A percentile compares a stretch with the other conserved stretches of the same genome.
phyloP scores from a whole-genome alignment of 345 rosid genomes.

The Salix udensis region DNA sequence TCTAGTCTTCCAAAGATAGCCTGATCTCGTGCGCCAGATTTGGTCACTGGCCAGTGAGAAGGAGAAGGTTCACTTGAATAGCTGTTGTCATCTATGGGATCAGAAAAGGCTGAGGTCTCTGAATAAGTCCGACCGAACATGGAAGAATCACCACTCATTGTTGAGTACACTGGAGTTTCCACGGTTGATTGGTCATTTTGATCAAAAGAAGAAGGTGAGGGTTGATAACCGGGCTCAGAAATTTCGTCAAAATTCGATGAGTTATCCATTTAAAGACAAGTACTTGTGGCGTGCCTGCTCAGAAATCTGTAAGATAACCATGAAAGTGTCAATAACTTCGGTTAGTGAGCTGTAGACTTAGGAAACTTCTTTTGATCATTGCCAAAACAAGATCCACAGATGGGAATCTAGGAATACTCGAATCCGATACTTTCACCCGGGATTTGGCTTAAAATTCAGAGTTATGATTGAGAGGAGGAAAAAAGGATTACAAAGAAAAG shows the following conservation, averaged over 20 bases:
- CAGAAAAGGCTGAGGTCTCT: constrained; percentile 62
- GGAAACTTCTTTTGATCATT: constrained; percentile 5
- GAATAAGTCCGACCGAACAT: constrained; percentile 54
- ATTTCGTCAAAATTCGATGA: constrained; percentile 40
- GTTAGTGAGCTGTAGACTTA: constrained; percentile 19
- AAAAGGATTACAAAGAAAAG: background rate
- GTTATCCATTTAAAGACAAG: constrained; percentile 37
- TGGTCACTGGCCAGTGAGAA: constrained; percentile 43
- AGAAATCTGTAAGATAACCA: constrained; percentile 32
- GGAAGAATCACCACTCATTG: constrained; percentile 53
- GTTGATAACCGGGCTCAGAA: constrained; percentile 46
- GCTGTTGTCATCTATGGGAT: constrained; percentile 50
- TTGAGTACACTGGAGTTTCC: constrained; percentile 58
- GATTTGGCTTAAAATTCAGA: constrained; percentile 26
- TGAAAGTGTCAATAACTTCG: constrained; percentile 16
- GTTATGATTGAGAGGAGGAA: constrained; percentile 15
- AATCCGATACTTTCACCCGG: constrained; percentile 19
- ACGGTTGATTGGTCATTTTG: constrained; percentile 44
- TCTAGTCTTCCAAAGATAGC: constrained; percentile 24
- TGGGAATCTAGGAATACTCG: background rate
- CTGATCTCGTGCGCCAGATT: constrained; percentile 28
- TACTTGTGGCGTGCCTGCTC: constrained; percentile 11
- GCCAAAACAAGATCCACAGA: constrained; percentile 19
- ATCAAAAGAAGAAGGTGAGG: constrained; percentile 51
- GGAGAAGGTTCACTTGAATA: constrained; percentile 62